Evolutionary conservation across 2,329 filamentous ascomycete genomes (phyloP), one percentile per base, ranked within the genome.

Genomic region (Aspergillus fructus): DNA sequence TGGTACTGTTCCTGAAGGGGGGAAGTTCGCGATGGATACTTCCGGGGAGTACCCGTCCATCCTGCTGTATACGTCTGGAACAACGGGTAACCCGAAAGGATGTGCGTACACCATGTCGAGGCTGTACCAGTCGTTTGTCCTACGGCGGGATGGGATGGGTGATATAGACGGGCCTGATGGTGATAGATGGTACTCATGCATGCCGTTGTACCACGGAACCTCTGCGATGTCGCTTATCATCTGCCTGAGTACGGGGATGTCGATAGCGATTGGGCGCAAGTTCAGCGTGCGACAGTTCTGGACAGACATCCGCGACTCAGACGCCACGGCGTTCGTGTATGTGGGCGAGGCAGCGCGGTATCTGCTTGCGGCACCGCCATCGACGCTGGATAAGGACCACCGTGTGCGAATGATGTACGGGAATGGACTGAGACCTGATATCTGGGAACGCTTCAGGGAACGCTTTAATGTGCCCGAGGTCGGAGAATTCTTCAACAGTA

Each of bases 261-360:
- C 69, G 7, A 63, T 79, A 5, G 75, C 75, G 0, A 65, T 79
- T 1, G 76, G 71, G 0, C 74, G 71, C 11, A 73, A 71, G 15
- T 93, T 93, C 76, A 89, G 85, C 59, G 85, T 83, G 1, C 82
- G 84, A 0, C 79, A 79, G 17, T 92, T 93, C 78, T 92, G 89
- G 89, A 73, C 76, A 33, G 89, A 93, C 61, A 79, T 91, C 19
- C 83, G 86, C 46, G 87, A 87, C 57, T 87, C 85, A 0, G 74
- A 81, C 13, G 84, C 89, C 0, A 91, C 88, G 0, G 83, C 84
- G 66, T 89, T 92, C 63, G 84, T 89, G 17, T 93, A 93, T 67
- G 89, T 93, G 2, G 89, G 89, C 65, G 89, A 93, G 70, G 90
- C 88, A 0, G 83, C 89, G 6, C 83, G 89, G 0, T 93, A 92